Conservation (phyloP, 306 rosid genomes). For the Prunus armeniaca region DNA sequence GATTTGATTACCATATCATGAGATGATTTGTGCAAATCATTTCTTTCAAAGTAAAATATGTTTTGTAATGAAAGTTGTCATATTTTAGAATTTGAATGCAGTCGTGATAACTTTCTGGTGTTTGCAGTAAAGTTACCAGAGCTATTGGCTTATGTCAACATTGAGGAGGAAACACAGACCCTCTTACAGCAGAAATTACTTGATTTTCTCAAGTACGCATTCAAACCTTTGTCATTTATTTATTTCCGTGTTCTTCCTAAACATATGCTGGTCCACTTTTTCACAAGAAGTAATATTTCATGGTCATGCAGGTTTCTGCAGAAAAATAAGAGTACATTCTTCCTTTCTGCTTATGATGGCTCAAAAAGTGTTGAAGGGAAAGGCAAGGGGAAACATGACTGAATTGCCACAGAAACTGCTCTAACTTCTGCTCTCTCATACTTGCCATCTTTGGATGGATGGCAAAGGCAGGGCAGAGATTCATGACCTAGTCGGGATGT, state of each 20-base stretch:
- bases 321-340: conserved; percentile 71
- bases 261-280: background rate
- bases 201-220: conserved; percentile 70
- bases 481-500: conserved; percentile 16
- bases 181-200: conserved; percentile 70
- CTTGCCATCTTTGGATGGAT: conserved; percentile 13
- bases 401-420: conserved; percentile 24
- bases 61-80: background rate
- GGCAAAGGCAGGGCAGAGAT: conserved; percentile 3
- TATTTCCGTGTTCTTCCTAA: background rate
- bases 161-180: conserved; percentile 82
- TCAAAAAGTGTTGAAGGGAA: conserved; percentile 56
- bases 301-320: conserved; percentile 69
- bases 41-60: background rate
- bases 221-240: background rate
- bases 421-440: background rate
- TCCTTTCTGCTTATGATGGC: conserved; percentile 66
- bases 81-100: conserved; percentile 14
- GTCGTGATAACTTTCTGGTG: conserved; percentile 32
- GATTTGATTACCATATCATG: background rate
- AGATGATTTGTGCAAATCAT: background rate
- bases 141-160: conserved; percentile 80
- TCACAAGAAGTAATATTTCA: background rate
- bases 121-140: conserved; percentile 92
- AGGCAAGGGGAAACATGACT: conserved; percentile 71